These are phyloP conservation scores for Trichoderma semiorbis DNA, from an alignment of 2,329 filamentous ascomycete genomes.

Conservation along the genomic window DNA sequence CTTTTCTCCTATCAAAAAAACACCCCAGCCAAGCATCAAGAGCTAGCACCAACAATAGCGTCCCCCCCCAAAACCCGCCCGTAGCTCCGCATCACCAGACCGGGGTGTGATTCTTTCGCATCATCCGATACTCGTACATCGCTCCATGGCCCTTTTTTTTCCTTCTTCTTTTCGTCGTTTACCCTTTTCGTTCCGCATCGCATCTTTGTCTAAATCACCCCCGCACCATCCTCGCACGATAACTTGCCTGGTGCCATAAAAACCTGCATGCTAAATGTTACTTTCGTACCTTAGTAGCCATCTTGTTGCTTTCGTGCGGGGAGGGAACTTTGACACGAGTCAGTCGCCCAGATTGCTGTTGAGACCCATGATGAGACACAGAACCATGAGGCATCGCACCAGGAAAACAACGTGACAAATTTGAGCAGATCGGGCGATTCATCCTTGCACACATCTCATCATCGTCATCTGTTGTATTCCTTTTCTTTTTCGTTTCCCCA, in stretches of 20 bases:
- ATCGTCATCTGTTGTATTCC: background rate
- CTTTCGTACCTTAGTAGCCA: background rate
- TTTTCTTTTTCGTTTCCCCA: background rate
- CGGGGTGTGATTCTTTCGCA: constrained; percentile 5
- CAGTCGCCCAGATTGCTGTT: background rate
- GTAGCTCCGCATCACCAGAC: constrained; percentile 8
- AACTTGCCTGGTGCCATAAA: background rate
- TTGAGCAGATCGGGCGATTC: background rate
- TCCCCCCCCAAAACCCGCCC: background rate
- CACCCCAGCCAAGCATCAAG: background rate
- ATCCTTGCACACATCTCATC: background rate
- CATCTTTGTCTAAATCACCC: background rate
- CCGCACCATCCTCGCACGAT: background rate
- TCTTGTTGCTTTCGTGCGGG: background rate
- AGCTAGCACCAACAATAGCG: background rate
- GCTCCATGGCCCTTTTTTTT: background rate
- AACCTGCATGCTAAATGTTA: background rate
- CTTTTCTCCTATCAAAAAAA: background rate
- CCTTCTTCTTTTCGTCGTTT: background rate
- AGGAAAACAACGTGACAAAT: background rate
- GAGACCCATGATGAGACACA: background rate
- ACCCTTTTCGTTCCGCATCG: background rate
- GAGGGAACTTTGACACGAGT: background rate
- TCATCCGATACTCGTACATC: constrained; percentile 7
- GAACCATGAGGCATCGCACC: background rate